phyloP scores from a whole-genome alignment of 2,329 filamentous ascomycete species.

The Macroventuria anomochaeta region DNA sequence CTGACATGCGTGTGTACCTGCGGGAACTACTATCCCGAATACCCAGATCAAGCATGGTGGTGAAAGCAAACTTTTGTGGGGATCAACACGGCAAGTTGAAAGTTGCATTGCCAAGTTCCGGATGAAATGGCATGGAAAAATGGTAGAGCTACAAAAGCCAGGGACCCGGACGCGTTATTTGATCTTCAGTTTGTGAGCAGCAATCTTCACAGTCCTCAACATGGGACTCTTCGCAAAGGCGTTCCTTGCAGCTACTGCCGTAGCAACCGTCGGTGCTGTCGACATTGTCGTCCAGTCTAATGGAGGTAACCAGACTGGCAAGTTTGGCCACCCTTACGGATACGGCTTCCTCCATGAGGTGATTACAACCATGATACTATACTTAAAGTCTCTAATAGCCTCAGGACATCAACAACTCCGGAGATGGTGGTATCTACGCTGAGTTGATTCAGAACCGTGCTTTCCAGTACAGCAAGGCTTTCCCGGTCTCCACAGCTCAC shows the following conservation, averaged over 20 bases:
- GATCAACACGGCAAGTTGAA: constrained; percentile 14
- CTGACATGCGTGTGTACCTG: constrained; percentile 2
- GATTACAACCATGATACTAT: background rate
- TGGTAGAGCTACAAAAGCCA: constrained; percentile 10
- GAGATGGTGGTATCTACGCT: constrained; percentile 75
- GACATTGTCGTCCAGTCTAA: constrained; percentile 36
- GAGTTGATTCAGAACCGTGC: constrained; percentile 74
- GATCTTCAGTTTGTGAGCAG: constrained; percentile 15
- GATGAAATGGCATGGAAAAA: constrained; percentile 5
- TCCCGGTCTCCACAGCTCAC: constrained; percentile 34
- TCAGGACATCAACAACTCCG: constrained; percentile 66
- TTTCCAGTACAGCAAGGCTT: constrained; percentile 61
- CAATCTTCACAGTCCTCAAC: constrained; percentile 21
- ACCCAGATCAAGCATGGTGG: constrained; percentile 8
- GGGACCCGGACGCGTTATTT: background rate
- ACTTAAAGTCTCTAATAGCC: background rate
- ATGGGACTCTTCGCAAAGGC: constrained; percentile 30
- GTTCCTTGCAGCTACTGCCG: constrained; percentile 31
- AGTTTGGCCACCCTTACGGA: constrained; percentile 37
- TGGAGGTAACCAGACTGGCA: constrained; percentile 39
- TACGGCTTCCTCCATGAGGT: constrained; percentile 45
- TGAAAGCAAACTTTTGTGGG: constrained; percentile 6
- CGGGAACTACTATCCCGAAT: constrained; percentile 14
- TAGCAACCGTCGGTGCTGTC: constrained; percentile 30
- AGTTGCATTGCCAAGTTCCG: constrained; percentile 9